These are phyloP conservation scores for Camellia oleifera DNA, from an alignment of 179 eudicot species.

Conservation along the genomic window DNA sequence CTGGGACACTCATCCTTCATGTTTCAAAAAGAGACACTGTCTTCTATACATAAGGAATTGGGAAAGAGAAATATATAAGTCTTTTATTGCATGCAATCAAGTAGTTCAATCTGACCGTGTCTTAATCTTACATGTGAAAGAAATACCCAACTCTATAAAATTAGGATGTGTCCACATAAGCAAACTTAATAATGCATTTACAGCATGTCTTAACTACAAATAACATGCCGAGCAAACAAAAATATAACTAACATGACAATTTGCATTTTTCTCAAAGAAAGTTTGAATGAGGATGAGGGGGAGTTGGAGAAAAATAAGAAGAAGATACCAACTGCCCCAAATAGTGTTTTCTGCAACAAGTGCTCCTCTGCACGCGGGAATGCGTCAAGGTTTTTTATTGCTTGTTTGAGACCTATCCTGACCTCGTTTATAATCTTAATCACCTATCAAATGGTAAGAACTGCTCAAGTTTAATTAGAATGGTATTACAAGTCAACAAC, in stretches of 20 bases:
- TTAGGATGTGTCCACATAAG: not conserved
- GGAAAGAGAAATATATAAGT: not conserved
- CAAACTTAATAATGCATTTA: not conserved
- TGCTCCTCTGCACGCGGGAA: slow-evolving; percentile 31
- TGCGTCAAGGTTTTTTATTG: slow-evolving; percentile 26
- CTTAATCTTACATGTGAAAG: not conserved
- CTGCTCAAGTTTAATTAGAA: not conserved
- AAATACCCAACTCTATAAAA: not conserved
- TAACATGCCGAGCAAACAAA: too few relatives aligned
- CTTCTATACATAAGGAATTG: not conserved
- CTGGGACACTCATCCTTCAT: not conserved
- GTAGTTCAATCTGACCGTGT: not conserved
- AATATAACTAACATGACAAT: not conserved
- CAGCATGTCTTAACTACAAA: not conserved
- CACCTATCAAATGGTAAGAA: slow-evolving; percentile 5
- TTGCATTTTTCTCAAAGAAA: not conserved
- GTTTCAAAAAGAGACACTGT: not conserved
- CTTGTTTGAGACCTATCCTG: slow-evolving; percentile 29
- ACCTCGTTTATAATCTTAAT: not conserved
- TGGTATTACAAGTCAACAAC: not conserved
- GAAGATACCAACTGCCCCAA: slow-evolving; percentile 25
- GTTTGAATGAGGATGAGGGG: not conserved
- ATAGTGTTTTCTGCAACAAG: slow-evolving; percentile 26
- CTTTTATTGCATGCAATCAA: not conserved
- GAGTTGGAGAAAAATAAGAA: not conserved